Evolutionary conservation across 2,329 filamentous ascomycete species (phyloP).

Genomic region (Xylaria sp.): DNA sequence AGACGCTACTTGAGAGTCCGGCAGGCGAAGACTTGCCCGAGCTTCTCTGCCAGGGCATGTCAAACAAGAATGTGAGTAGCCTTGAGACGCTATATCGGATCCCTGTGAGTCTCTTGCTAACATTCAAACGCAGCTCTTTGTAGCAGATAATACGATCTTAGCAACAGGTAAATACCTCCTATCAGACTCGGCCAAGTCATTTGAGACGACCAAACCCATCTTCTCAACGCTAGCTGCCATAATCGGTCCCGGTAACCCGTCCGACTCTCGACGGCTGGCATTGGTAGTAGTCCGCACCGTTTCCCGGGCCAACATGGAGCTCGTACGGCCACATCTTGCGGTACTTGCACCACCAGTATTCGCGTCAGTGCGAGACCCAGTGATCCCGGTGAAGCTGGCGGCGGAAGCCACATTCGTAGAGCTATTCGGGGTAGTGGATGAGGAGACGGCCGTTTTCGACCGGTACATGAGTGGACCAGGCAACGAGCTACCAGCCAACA

Average conservation of each 20-base stretch:
- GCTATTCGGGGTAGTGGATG: conserved; percentile 88
- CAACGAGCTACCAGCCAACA: conserved; percentile 73
- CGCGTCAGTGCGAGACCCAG: conserved; percentile 85
- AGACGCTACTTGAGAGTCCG: conserved; percentile 71
- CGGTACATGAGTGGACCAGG: conserved; percentile 81
- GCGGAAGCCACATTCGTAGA: conserved; percentile 95
- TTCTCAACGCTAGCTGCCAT: conserved; percentile 81
- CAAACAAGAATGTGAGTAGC: conserved; percentile 75
- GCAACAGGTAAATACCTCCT: conserved; percentile 93
- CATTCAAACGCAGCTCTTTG: conserved; percentile 69
- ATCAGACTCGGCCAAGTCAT: conserved; percentile 72
- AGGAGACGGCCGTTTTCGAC: conserved; percentile 87
- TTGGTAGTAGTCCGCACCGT: conserved; percentile 90
- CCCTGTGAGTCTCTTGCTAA: conserved; percentile 20
- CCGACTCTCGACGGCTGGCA: conserved; percentile 85
- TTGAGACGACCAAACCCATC: conserved; percentile 80
- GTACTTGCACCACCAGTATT: conserved; percentile 88
- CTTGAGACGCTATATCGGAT: background rate
- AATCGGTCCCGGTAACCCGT: conserved; percentile 80
- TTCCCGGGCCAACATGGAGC: conserved; percentile 79
- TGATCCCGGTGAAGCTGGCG: conserved; percentile 95
- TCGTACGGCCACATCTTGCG: conserved; percentile 83
- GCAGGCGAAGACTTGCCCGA: conserved; percentile 79
- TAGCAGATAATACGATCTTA: conserved; percentile 88
- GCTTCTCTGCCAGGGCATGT: conserved; percentile 83